A percentile compares a stretch with the other conserved stretches of the same genome.
Conservation (phyloP, 2,329 filamentous ascomycete genomes). For the Cytospora paraplurivora region DNA sequence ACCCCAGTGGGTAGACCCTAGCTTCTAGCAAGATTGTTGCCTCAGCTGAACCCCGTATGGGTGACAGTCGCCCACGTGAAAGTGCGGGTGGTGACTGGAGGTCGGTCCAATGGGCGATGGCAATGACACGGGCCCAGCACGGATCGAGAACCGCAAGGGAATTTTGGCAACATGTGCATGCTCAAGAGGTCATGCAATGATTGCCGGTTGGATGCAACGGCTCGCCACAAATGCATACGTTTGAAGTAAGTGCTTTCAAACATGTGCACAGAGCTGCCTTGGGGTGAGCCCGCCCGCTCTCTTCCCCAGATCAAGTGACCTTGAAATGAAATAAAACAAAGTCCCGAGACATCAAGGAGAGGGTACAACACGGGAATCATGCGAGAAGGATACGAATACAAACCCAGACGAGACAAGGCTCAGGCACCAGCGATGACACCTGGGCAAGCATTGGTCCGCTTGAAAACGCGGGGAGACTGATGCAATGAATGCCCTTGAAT, state of each 20-base stretch:
- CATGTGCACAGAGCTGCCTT: constrained; percentile 2
- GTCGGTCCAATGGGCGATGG: constrained; percentile 1
- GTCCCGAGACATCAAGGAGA: not conserved
- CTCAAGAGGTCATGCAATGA: not conserved
- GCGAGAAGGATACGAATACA: not conserved
- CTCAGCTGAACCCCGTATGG: constrained; percentile 20
- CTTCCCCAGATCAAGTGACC: constrained; percentile 17
- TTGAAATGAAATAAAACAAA: constrained; percentile 11
- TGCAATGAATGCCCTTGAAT: constrained; percentile 4
- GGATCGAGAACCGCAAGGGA: not conserved
- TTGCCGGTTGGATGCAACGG: not conserved
- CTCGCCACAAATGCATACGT: not conserved
- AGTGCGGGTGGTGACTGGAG: not conserved
- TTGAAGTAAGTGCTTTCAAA: not conserved
- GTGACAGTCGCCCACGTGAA: constrained; percentile 26
- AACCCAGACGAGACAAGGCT: not conserved
- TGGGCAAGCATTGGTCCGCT: not conserved
- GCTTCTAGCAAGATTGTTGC: constrained; percentile 12
- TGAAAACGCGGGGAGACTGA: constrained; percentile 18
- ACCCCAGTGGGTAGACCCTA: constrained; percentile 23
- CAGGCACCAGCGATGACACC: not conserved
- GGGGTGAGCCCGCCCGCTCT: constrained; percentile 27
- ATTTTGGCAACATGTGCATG: not conserved
- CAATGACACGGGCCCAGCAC: not conserved
- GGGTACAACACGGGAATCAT: not conserved